These are phyloP conservation scores for Penicillium sclerotigenum DNA, from an alignment of 2,329 filamentous ascomycete species.

Conservation along the genomic window DNA sequence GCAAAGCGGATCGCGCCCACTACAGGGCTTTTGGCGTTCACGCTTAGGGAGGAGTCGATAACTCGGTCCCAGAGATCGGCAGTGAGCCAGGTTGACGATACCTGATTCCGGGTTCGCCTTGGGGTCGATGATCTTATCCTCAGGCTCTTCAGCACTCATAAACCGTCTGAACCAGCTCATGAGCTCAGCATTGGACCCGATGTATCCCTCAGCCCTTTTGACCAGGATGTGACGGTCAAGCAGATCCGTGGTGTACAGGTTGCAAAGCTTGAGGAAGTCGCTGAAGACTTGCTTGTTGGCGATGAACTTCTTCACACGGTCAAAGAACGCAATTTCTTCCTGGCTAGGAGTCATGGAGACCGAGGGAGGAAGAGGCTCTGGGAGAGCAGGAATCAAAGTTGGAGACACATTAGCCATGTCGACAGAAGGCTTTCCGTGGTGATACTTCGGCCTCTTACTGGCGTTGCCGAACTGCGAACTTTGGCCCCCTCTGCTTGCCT, in stretches of 20 bases:
- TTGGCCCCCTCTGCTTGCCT: conserved; percentile 34
- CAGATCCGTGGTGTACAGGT: conserved; percentile 87
- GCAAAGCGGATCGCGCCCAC: conserved; percentile 91
- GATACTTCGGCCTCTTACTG: conserved; percentile 69
- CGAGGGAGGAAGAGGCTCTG: conserved; percentile 78
- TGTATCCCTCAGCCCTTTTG: conserved; percentile 78
- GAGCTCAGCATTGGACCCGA: conserved; percentile 84
- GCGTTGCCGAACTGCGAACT: conserved; percentile 41
- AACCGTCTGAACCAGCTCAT: conserved; percentile 84
- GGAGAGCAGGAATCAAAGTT: conserved; percentile 81
- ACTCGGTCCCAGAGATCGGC: conserved; percentile 90
- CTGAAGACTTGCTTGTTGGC: conserved; percentile 88
- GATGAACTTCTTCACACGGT: conserved; percentile 93
- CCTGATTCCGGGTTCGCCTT: conserved; percentile 68
- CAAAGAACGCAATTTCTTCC: conserved; percentile 91
- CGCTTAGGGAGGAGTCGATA: conserved; percentile 88
- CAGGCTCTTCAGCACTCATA: conserved; percentile 67
- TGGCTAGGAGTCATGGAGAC: conserved; percentile 69
- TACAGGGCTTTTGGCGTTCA: conserved; percentile 87
- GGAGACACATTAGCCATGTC: conserved; percentile 68
- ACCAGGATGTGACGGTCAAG: conserved; percentile 82
- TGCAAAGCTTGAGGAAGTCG: conserved; percentile 96
- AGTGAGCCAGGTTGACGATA: conserved; percentile 90
- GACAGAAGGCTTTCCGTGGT: conserved; percentile 61
- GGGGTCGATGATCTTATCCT: conserved; percentile 76